These are phyloP conservation scores for Abelmoschus esculentus DNA, from an alignment of 345 rosid species.

Conservation along the genomic window DNA sequence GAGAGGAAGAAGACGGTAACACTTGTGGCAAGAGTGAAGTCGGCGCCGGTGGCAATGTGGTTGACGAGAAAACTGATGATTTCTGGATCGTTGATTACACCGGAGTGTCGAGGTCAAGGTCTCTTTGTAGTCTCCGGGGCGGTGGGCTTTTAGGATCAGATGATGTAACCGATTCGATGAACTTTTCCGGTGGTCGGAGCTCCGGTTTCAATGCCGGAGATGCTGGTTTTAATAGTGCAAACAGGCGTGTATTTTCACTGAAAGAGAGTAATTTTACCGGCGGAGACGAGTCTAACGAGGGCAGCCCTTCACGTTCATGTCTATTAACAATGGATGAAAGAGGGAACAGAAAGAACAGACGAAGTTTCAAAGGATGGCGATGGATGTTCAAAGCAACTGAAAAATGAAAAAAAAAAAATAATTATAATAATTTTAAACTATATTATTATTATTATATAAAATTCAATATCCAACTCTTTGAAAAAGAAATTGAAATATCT, in stretches of 20 bases:
- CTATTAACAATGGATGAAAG: constrained; percentile 50
- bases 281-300: constrained; percentile 34
- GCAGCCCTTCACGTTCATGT: constrained; percentile 49
- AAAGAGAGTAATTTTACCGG: constrained; percentile 62
- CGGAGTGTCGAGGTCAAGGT: constrained; percentile 81
- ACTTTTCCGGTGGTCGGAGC: constrained; percentile 53
- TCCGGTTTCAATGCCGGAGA: constrained; percentile 47
- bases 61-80: constrained; percentile 56
- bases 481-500: too few relatives aligned
- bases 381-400: constrained; percentile 73
- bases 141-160: constrained; percentile 53
- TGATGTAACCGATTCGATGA: constrained; percentile 40
- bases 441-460: too few relatives aligned
- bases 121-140: constrained; percentile 74
- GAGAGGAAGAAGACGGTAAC: constrained; percentile 13
- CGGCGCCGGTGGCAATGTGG: background rate
- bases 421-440: too few relatives aligned
- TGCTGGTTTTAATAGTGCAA: constrained; percentile 13
- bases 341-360: constrained; percentile 60
- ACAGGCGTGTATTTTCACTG: constrained; percentile 55
- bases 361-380: constrained; percentile 81
- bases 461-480: too few relatives aligned
- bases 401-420: background rate
- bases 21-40: constrained; percentile 13
- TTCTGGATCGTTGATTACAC: constrained; percentile 64